Base-by-base conservation (phyloP, 2,329 filamentous ascomycete genomes). In the Fusarium torreyae region DNA sequence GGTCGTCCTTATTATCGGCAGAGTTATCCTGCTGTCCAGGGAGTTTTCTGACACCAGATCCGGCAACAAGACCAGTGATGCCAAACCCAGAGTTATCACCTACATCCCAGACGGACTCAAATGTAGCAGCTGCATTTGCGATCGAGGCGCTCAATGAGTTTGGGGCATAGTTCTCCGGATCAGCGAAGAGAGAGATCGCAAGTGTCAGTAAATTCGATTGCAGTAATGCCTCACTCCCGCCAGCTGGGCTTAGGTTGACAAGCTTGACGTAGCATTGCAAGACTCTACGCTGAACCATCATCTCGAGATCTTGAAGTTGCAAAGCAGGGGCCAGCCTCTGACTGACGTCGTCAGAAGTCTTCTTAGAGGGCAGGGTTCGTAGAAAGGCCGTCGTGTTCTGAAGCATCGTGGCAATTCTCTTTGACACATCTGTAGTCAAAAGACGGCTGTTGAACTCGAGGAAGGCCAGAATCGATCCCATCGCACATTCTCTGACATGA, bases 71-170 rank as follows among this genome's bases (percentile, higher is more conserved):
- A 2, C 94, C 93, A 11, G 93, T 97, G 17, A 99, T 91, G 4
- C 97, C 96, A 78, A 97, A 98, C 1, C 94, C 95, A 73, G 91
- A 94, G 76, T 98, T 98, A 78, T 99, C 96, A 10, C 91, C 92
- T 8, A 97, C 88, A 67, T 98, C 95, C 96, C 96, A 99, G 39
- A 99, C 89, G 1, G 90, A 94, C 74, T 99, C 96, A 75, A 98
- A 98, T 4, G 90, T 92, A 7, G 93, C 94, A 2, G 94, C 93
- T 17, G 94, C 93, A 70, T 91, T 96, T 18, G 95, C 95, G 74
- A 99, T 98, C 0, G 94, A 94, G 15, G 93, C 92, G 75, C 95
- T 97, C 48, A 98, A 79, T 3, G 94, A 95, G 73, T 89, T 95
- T 17, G 93, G 91, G 0, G 90, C 89, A 76, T 97, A 97, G 74